Base-by-base conservation (phyloP, 2,329 filamentous ascomycete genomes). In the Penicillium sp. region DNA sequence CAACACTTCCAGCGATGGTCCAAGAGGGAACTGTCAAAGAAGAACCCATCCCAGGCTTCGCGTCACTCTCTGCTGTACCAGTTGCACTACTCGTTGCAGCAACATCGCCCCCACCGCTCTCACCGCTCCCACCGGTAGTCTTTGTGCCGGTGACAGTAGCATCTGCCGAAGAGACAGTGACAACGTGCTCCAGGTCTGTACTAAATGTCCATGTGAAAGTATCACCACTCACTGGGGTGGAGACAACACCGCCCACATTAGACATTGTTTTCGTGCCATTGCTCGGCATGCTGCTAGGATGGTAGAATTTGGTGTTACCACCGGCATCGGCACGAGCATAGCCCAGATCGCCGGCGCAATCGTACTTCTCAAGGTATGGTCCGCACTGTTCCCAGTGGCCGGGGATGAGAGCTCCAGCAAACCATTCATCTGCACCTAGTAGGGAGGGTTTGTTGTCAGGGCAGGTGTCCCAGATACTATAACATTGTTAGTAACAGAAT, bases 211-310 rank as follows among this genome's bases (percentile, higher is more conserved):
- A 64, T 8, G 57, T 64, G 9, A 66, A 65, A 5, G 50, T 62
- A 8, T 51, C 34, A 5, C 58, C 62, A 23, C 62, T 65, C 8
- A 63, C 50, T 0, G 62, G 64, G 0, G 51, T 56, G 9, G 60
- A 56, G 16, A 66, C 15, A 8, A 50, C 16, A 21, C 59, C 47
- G 0, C 53, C 61, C 3, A 50, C 54, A 13, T 65, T 65, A 13
- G 43, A 58, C 0, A 59, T 16, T 0, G 60, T 53, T n/a, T 62
- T 57, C 3, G 61, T 64, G 3, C 64, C 63, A 36, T 61, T 64
- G 5, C 23, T 44, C 2, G 57, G 63, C 13, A 63, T 25, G 11
- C 50, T 43, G 1, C 38, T 56, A 1, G 58, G 58, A 19, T 40
- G 41, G 15, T 62, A 60, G 41, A 63, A 65, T 15, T 38, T 55